phyloP scores from a whole-genome alignment of 768 basidiomycete genomes.

The Grammothele lineata region DNA sequence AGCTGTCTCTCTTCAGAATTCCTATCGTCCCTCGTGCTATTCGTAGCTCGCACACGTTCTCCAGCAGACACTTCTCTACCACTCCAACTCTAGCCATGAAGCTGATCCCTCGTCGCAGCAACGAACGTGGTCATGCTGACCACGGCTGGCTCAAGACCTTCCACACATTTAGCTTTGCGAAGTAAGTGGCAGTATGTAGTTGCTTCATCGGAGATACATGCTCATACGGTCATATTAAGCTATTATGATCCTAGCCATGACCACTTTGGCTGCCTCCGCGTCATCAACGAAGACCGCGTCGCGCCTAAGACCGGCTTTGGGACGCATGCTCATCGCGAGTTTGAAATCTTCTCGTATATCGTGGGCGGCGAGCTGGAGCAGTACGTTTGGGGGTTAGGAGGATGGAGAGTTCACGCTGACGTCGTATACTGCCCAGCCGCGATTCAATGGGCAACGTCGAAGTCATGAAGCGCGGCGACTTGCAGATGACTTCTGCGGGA shows the following conservation, averaged over 20 bases:
- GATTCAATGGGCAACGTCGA: slow-evolving; percentile 93
- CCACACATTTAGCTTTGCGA: slow-evolving; percentile 75
- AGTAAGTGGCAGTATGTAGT: slow-evolving; percentile 35
- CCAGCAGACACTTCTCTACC: background rate
- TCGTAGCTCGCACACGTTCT: background rate
- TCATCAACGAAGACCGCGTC: slow-evolving; percentile 94
- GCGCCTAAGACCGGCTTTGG: slow-evolving; percentile 76
- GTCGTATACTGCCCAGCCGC: slow-evolving; percentile 42
- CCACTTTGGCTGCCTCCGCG: slow-evolving; percentile 70
- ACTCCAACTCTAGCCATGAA: slow-evolving; percentile 15
- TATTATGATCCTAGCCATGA: slow-evolving; percentile 48
- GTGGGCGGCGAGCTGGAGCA: slow-evolving; percentile 78
- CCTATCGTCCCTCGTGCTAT: background rate
- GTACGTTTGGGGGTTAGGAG: slow-evolving; percentile 41
- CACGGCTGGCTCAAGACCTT: slow-evolving; percentile 55
- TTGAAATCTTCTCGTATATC: slow-evolving; percentile 91
- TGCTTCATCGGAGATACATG: background rate
- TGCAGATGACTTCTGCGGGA: slow-evolving; percentile 91
- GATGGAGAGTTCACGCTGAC: background rate
- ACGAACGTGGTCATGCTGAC: slow-evolving; percentile 43
- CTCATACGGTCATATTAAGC: background rate
- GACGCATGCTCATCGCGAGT: slow-evolving; percentile 76
- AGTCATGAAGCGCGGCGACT: slow-evolving; percentile 79
- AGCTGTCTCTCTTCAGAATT: slow-evolving; percentile 8
- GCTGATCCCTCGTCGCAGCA: slow-evolving; percentile 33